phyloP scores from a whole-genome alignment of 2,329 filamentous ascomycete genomes.

The Alternaria arbusti region DNA sequence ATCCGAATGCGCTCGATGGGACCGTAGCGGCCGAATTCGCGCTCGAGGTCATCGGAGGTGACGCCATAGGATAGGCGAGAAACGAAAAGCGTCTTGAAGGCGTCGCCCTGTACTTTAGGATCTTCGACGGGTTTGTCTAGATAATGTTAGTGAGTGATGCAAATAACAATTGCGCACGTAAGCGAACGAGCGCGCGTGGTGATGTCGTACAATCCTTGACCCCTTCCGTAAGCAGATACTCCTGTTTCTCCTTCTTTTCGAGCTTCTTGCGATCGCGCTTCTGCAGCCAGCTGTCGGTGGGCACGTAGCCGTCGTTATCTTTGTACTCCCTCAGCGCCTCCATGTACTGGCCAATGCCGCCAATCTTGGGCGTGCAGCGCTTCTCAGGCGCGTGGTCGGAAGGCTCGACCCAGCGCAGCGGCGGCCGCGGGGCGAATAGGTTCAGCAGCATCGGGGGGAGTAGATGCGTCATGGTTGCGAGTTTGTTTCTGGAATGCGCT shows the following conservation, averaged over 20 bases:
- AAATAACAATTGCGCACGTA: neutral
- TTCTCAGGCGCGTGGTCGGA: constrained; percentile 83
- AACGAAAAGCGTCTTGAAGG: constrained; percentile 94
- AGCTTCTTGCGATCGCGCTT: constrained; percentile 80
- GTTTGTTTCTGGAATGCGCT: constrained; percentile 43
- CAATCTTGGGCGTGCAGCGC: constrained; percentile 74
- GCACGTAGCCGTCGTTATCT: constrained; percentile 75
- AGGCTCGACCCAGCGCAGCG: constrained; percentile 86
- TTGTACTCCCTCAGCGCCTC: constrained; percentile 77
- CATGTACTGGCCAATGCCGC: constrained; percentile 77
- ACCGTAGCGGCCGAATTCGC: constrained; percentile 91
- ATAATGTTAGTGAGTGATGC: constrained; percentile 19
- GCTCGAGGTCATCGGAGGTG: constrained; percentile 86
- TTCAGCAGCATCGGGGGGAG: constrained; percentile 90
- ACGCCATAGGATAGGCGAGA: constrained; percentile 88
- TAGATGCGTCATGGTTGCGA: constrained; percentile 83
- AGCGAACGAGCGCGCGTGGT: neutral
- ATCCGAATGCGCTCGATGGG: constrained; percentile 95
- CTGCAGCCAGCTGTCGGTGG: constrained; percentile 94
- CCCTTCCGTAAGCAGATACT: constrained; percentile 68
- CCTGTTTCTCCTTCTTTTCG: constrained; percentile 75
- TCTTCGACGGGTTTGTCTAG: constrained; percentile 83
- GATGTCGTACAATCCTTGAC: constrained; percentile 66
- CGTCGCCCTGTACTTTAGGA: constrained; percentile 87
- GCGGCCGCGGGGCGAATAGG: constrained; percentile 93